Conservation (phyloP, 305 asterid genomes). For the Fraxinus albicans region DNA sequence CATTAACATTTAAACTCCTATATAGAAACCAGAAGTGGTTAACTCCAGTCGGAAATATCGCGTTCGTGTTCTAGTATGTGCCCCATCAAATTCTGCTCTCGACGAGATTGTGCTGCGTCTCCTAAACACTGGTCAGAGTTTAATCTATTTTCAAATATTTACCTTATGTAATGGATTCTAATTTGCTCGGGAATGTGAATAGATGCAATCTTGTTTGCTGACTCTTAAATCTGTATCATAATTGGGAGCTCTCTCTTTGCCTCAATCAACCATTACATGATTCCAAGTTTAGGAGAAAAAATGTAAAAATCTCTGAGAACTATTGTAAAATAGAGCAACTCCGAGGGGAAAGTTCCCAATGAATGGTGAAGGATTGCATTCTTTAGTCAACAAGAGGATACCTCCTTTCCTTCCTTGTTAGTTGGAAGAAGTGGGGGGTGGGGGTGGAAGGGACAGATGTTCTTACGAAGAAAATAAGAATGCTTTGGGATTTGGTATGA, state of each 20-base stretch:
- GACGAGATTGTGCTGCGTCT: conserved; percentile 94
- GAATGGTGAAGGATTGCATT: background rate
- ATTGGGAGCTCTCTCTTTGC: conserved; percentile 11
- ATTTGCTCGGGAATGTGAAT: conserved; percentile 13
- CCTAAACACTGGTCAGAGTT: conserved; percentile 66
- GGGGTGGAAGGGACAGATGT: background rate
- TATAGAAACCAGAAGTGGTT: conserved; percentile 91
- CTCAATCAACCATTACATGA: background rate
- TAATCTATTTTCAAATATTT: conserved; percentile 14
- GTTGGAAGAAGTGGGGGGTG: conserved; percentile 1
- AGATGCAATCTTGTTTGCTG: conserved; percentile 16
- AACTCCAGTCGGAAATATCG: conserved; percentile 93
- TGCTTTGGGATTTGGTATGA: background rate
- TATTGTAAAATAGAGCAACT: conserved; percentile 6
- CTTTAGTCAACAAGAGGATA: conserved; percentile 1
- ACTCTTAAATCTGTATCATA: background rate
- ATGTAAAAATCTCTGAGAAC: conserved; percentile 6
- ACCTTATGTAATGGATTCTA: conserved; percentile 12
- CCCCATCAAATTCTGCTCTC: conserved; percentile 99
- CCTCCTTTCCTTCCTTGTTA: background rate
- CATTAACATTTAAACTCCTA: conserved; percentile 21
- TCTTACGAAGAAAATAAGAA: conserved; percentile 8
- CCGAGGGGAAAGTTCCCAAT: conserved; percentile 2
- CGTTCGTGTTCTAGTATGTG: conserved; percentile 92
- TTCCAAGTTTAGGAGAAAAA: background rate